These are phyloP conservation scores for Myxozyma geophila DNA, from an alignment of 805 yeast species.

Conservation along the genomic window DNA sequence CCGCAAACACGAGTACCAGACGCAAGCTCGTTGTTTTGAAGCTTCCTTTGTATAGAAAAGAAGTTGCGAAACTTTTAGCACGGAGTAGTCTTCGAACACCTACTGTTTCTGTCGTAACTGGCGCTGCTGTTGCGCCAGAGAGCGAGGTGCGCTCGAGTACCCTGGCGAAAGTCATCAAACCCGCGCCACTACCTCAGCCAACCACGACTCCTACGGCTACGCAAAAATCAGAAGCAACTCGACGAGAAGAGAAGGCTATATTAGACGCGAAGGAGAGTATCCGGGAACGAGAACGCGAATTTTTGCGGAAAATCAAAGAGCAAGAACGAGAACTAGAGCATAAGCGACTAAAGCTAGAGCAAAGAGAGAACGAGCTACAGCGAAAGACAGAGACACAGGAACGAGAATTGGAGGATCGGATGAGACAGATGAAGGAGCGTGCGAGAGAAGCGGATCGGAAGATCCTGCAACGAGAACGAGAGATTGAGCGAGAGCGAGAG, in stretches of 20 bases:
- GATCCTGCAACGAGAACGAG: neutral
- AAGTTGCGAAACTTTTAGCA: neutral
- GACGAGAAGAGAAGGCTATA: neutral
- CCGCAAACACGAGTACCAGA: neutral
- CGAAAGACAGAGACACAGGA: neutral
- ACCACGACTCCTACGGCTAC: neutral
- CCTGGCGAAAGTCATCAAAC: neutral
- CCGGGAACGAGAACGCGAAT: conserved; percentile 1
- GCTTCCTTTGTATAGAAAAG: conserved; percentile 6
- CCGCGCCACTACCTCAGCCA: neutral
- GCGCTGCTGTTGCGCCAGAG: too few relatives aligned
- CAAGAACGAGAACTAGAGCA: neutral
- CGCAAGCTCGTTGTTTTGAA: conserved; percentile 13
- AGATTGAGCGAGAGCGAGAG: neutral
- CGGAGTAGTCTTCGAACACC: neutral
- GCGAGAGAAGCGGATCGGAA: neutral
- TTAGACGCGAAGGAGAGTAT: neutral
- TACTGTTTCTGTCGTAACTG: too few relatives aligned
- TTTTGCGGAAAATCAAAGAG: neutral
- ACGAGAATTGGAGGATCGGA: conserved; percentile 2
- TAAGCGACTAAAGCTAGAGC: neutral
- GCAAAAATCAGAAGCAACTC: neutral
- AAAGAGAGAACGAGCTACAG: neutral
- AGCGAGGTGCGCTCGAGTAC: neutral
- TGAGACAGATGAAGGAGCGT: conserved; percentile 4